Percentiles rank a stretch among this genome's conserved stretches.
Evolutionary conservation across 805 yeast species (phyloP).

Genomic region (Candida xyloterini): DNA sequence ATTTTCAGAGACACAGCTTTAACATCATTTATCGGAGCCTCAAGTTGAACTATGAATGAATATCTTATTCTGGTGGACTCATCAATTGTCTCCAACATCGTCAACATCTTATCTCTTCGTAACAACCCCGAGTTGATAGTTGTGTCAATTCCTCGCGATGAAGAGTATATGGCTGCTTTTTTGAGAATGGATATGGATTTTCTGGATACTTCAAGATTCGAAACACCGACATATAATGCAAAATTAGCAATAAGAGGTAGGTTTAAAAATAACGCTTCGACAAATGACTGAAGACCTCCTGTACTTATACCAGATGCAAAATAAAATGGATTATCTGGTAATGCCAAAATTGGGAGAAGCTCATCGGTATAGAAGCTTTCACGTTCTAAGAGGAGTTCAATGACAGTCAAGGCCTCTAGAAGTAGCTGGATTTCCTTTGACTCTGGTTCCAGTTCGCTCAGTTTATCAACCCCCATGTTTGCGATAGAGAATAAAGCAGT

Average conservation of each 20-base stretch:
- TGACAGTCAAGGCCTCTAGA: conserved; percentile 39
- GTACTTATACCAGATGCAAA: conserved; percentile 47
- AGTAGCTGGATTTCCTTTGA: conserved; percentile 39
- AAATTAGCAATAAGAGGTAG: conserved; percentile 71
- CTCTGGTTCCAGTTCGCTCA: conserved; percentile 38
- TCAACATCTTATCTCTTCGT: conserved; percentile 59
- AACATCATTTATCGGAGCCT: conserved; percentile 38
- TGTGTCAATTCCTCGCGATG: conserved; percentile 36
- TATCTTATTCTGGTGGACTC: conserved; percentile 73
- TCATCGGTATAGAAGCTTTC: conserved; percentile 62
- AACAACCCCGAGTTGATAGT: conserved; percentile 28
- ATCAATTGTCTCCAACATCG: conserved; percentile 70
- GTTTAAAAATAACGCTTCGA: conserved; percentile 68
- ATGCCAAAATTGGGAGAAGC: conserved; percentile 48
- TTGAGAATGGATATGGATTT: conserved; percentile 52
- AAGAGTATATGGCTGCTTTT: conserved; percentile 42
- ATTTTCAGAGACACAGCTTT: conserved; percentile 49
- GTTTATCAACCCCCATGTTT: conserved; percentile 56
- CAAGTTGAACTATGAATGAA: conserved; percentile 68
- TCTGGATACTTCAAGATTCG: conserved; percentile 48
- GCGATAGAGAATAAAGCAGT: conserved; percentile 54
- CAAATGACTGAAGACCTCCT: conserved; percentile 61
- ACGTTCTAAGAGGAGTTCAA: conserved; percentile 44
- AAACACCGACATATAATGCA: conserved; percentile 68
- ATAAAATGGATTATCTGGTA: conserved; percentile 37